phyloP scores from a whole-genome alignment of 768 basidiomycete genomes.

The Baorangia bicolor region DNA sequence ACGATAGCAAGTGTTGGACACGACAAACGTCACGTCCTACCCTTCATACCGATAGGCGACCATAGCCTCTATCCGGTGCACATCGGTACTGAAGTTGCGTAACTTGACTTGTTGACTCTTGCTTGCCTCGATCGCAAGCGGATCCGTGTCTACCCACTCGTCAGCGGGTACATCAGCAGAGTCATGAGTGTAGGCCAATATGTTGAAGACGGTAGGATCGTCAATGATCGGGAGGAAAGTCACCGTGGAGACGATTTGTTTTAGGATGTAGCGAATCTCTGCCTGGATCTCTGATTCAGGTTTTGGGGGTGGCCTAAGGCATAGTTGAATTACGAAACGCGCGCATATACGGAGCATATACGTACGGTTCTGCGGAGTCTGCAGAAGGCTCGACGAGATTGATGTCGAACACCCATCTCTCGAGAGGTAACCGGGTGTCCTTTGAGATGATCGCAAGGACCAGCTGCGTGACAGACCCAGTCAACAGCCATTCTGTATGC shows the following conservation, averaged over 20 bases:
- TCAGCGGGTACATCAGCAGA: constrained; percentile 89
- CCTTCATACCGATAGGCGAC: constrained; percentile 95
- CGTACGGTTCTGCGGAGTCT: constrained; percentile 52
- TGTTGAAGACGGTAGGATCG: constrained; percentile 95
- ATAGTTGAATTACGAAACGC: neutral
- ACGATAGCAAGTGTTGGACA: neutral
- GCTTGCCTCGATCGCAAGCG: constrained; percentile 86
- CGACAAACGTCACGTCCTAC: constrained; percentile 30
- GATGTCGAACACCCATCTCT: constrained; percentile 98
- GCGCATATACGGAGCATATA: constrained; percentile 8
- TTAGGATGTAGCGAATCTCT: constrained; percentile 96
- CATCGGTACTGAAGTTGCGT: constrained; percentile 94
- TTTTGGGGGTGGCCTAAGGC: constrained; percentile 52
- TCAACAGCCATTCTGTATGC: constrained; percentile 84
- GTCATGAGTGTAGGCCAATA: constrained; percentile 91
- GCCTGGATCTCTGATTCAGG: constrained; percentile 90
- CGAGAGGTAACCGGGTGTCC: constrained; percentile 86
- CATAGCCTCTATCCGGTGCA: constrained; percentile 98
- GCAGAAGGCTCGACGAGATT: constrained; percentile 70
- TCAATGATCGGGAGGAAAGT: constrained; percentile 96
- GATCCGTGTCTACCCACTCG: constrained; percentile 96
- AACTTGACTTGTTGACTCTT: constrained; percentile 94
- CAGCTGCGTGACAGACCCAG: constrained; percentile 88
- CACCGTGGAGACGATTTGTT: constrained; percentile 96
- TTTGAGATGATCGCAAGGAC: constrained; percentile 96